phyloP scores from a whole-genome alignment of 2,329 filamentous ascomycete species.

The Hypoxylon sp. region DNA sequence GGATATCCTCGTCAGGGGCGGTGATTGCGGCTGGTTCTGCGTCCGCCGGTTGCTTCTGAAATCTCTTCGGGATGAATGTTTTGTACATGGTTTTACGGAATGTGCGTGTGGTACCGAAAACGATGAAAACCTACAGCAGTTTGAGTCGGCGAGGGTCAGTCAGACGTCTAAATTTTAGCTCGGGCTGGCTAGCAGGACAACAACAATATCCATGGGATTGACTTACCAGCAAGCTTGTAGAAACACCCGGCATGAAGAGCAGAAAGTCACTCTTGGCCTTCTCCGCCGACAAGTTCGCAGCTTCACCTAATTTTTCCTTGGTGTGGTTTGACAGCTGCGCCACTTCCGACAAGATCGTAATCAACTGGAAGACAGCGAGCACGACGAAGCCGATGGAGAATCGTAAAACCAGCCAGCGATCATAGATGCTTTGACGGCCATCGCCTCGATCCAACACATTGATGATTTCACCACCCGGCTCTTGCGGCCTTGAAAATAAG shows the following conservation, averaged over 20 bases:
- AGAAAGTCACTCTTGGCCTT: conserved; percentile 53
- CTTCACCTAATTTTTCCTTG: conserved; percentile 45
- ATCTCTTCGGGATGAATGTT: conserved; percentile 41
- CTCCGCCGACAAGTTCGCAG: conserved; percentile 52
- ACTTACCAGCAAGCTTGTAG: conserved; percentile 49
- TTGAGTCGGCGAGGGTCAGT: too few species aligned
- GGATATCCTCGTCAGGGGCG: not conserved
- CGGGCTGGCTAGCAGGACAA: too few species aligned
- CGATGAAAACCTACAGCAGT: conserved; percentile 43
- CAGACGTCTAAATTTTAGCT: too few species aligned
- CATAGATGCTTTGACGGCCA: conserved; percentile 54
- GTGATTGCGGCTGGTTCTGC: not conserved
- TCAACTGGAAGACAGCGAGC: conserved; percentile 55
- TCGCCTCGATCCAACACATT: conserved; percentile 39
- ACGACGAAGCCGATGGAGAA: conserved; percentile 58
- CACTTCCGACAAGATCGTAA: conserved; percentile 55
- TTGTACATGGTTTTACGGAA: conserved; percentile 43
- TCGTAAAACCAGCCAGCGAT: conserved; percentile 57
- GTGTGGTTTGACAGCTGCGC: conserved; percentile 49
- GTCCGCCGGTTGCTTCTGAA: conserved; percentile 30
- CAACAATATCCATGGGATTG: too few species aligned
- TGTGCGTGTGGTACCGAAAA: conserved; percentile 49
- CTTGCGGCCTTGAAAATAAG: conserved; percentile 47
- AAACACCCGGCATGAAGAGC: conserved; percentile 54
- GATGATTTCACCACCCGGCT: conserved; percentile 40